Conservation (phyloP, 768 basidiomycete genomes). For the Boletus reticuloceps region DNA sequence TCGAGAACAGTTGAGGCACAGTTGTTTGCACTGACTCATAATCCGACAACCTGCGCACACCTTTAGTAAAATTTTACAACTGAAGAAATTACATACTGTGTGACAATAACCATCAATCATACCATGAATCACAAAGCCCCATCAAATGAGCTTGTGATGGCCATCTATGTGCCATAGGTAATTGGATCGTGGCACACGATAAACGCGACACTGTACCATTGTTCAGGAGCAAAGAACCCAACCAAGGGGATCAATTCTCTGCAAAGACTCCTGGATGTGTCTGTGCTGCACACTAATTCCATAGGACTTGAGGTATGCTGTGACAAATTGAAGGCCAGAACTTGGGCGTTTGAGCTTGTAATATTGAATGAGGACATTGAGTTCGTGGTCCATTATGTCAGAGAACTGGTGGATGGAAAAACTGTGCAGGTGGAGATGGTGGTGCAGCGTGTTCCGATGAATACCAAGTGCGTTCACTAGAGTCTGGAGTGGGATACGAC, state of each 20-base stretch:
- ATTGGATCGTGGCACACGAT: constrained; percentile 12
- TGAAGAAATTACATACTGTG: constrained; percentile 18
- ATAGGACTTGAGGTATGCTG: constrained; percentile 10
- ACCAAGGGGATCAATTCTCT: constrained; percentile 9
- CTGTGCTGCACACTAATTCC: constrained; percentile 14
- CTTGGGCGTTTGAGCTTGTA: constrained; percentile 14
- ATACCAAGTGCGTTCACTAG: background rate
- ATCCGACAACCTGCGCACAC: constrained; percentile 13
- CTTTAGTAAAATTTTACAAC: background rate
- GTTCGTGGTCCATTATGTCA: background rate
- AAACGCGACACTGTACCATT: background rate
- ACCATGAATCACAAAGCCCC: constrained; percentile 26
- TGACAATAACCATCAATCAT: constrained; percentile 29
- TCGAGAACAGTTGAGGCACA: constrained; percentile 21
- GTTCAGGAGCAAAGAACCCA: background rate
- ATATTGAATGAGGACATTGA: background rate
- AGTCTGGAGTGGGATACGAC: background rate
- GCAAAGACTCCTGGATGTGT: constrained; percentile 4
- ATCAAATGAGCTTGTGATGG: constrained; percentile 25
- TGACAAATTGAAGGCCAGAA: constrained; percentile 17
- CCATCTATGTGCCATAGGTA: constrained; percentile 26
- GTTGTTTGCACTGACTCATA: constrained; percentile 28
- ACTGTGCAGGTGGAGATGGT: background rate
- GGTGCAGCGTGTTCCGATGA: background rate
- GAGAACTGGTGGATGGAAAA: background rate